These are phyloP conservation scores for Colletotrichum tropicale DNA, from an alignment of 2,329 filamentous ascomycete species.

Conservation along the genomic window DNA sequence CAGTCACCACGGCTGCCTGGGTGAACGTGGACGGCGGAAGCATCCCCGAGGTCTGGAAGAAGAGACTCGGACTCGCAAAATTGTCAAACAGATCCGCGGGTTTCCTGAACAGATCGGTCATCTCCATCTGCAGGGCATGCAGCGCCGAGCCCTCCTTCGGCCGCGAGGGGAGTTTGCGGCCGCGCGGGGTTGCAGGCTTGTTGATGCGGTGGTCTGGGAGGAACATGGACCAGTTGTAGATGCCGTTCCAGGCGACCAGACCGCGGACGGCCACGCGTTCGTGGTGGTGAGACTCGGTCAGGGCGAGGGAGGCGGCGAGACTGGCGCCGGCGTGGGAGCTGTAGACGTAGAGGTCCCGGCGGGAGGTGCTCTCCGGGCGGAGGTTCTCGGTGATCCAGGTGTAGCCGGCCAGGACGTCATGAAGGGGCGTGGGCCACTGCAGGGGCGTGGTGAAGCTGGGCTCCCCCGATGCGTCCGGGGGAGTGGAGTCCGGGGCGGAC, in stretches of 20 bases:
- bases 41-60: constrained; percentile 60
- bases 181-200: constrained; percentile 13
- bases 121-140: constrained; percentile 37
- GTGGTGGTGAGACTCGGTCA: constrained; percentile 57
- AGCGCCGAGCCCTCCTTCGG: constrained; percentile 38
- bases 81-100: constrained; percentile 61
- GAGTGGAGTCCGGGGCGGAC: constrained; percentile 32
- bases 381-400: constrained; percentile 54
- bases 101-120: constrained; percentile 48
- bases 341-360: constrained; percentile 51
- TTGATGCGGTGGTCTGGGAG: constrained; percentile 57
- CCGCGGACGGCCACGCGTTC: constrained; percentile 54
- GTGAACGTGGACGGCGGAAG: constrained; percentile 49
- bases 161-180: constrained; percentile 18
- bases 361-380: constrained; percentile 37
- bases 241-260: constrained; percentile 60
- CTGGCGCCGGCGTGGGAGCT: constrained; percentile 63
- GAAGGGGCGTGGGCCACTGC: constrained; percentile 61
- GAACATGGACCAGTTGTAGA: constrained; percentile 70
- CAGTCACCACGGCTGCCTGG: constrained; percentile 24
- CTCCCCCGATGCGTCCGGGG: neutral
- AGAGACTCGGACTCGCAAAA: constrained; percentile 62
- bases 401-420: constrained; percentile 61
- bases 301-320: constrained; percentile 59
- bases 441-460: constrained; percentile 28